Base-by-base conservation (phyloP, 2,329 filamentous ascomycete species). In the Rasamsonia emersonii region DNA sequence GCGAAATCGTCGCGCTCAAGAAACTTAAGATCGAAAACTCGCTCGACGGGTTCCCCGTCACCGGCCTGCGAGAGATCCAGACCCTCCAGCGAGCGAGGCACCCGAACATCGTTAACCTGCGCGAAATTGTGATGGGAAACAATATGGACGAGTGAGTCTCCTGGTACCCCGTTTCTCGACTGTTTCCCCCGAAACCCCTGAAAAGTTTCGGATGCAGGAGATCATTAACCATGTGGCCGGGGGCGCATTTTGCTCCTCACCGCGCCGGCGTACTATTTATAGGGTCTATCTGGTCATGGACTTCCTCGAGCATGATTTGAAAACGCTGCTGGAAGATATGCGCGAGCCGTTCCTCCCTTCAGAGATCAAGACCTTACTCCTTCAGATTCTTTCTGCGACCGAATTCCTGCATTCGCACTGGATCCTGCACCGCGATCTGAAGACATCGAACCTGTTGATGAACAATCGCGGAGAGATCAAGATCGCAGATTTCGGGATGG, bases 401-500 rank as follows among this genome's bases (percentile, higher is more conserved):
- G 72, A 78, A 36, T 94, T 89, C 61, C 77, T 98, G 9, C 91
- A 98, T 65, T 71, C 74, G 28, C 77, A 86, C 60, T 93, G 81
- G 80, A 93, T 98, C 49, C 72, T 98, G 38, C 86, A 91, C 62
- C 85, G 88, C 35, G 88, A 95, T 61, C 76, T 94, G 49, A 94
- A 94, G 61, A 93, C 86, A 3, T 89, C 83, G 29, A 94, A 94
- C 51, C 77, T 98, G 28, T 77, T 98, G 28, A 81, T 98, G 62
- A 93, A 86, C 66, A 96, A 96, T 65, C 83, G 86, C 27, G 91
- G 91, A 27, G 79, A 83, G 56, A 79, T 98, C 59, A 95, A 95
- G 61, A 80, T 98, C 42, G 91, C 91, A 38, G 91, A 98, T 61
- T 98, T 98, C 54, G 91, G 91, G 57, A 95, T 98, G 86, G 89